These are phyloP conservation scores for Cadophora malorum DNA, from an alignment of 2,329 filamentous ascomycete genomes.

Conservation along the genomic window DNA sequence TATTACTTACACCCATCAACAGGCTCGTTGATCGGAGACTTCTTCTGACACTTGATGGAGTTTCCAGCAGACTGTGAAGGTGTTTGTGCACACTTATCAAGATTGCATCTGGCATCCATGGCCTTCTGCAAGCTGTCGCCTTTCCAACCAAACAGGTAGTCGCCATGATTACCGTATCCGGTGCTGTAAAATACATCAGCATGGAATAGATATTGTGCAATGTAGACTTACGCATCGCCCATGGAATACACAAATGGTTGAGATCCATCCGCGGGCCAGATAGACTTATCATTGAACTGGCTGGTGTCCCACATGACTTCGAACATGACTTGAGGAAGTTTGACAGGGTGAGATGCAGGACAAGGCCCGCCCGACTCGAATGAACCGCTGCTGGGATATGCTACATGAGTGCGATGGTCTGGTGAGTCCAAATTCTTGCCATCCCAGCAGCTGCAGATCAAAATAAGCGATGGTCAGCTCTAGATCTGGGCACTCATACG, in stretches of 20 bases:
- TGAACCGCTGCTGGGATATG: constrained; percentile 51
- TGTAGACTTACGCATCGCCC: constrained; percentile 37
- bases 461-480: neutral
- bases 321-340: constrained; percentile 63
- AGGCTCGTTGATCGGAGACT: constrained; percentile 53
- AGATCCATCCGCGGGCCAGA: constrained; percentile 54
- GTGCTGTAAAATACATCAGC: constrained; percentile 41
- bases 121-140: constrained; percentile 54
- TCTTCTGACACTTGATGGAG: constrained; percentile 54
- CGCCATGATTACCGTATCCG: constrained; percentile 61
- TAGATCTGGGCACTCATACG: neutral
- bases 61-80: constrained; percentile 51
- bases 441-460: constrained; percentile 61
- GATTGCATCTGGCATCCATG: constrained; percentile 67
- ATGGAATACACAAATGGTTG: constrained; percentile 9
- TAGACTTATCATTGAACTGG: constrained; percentile 53
- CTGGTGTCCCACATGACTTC: constrained; percentile 63
- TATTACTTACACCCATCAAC: constrained; percentile 55
- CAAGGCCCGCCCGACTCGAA: constrained; percentile 56
- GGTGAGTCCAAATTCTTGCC: constrained; percentile 60
- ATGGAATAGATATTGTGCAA: constrained; percentile 35
- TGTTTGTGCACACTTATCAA: constrained; percentile 65
- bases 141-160: constrained; percentile 68
- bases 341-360: constrained; percentile 57
- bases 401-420: constrained; percentile 63